Conservation (phyloP, 345 rosid genomes). For the Citrus mangshanensis region DNA sequence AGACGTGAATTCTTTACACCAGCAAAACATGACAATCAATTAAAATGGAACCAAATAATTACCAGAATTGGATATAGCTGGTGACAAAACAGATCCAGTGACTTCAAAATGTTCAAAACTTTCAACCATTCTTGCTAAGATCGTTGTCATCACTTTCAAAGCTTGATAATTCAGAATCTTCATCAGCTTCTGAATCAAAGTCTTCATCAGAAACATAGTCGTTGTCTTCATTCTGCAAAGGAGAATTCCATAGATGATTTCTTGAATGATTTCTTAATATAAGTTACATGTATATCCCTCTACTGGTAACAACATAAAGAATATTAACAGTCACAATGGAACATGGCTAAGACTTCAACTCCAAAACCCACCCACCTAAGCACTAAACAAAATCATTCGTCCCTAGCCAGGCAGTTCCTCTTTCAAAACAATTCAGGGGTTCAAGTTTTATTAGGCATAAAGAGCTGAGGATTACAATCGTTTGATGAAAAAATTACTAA, state of each 20-base stretch:
- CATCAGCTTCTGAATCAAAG: slow-evolving; percentile 33
- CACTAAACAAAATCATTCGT: neutral
- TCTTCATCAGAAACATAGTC: slow-evolving; percentile 21
- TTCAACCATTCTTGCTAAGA: slow-evolving; percentile 12
- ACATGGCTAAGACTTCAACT: neutral
- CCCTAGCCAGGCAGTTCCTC: neutral
- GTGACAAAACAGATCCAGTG: neutral
- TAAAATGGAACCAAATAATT: neutral
- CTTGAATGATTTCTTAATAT: slow-evolving; percentile 20
- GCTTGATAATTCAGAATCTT: slow-evolving; percentile 35
- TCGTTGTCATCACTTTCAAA: slow-evolving; percentile 29
- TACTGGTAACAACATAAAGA: slow-evolving; percentile 9
- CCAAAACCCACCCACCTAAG: neutral
- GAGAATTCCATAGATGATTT: slow-evolving; percentile 21
- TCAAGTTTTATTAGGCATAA: neutral
- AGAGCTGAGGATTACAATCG: neutral
- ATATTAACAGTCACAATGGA: neutral
- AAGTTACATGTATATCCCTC: slow-evolving; percentile 13
- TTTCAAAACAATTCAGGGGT: neutral
- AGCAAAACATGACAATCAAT: neutral
- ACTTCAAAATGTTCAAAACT: neutral
- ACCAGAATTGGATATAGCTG: slow-evolving; percentile 18
- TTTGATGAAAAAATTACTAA: neutral
- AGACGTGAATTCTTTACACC: neutral
- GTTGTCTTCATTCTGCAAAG: slow-evolving; percentile 53